These are phyloP conservation scores for Tulasnella sp. DNA, from an alignment of 768 basidiomycete species.

Conservation along the genomic window DNA sequence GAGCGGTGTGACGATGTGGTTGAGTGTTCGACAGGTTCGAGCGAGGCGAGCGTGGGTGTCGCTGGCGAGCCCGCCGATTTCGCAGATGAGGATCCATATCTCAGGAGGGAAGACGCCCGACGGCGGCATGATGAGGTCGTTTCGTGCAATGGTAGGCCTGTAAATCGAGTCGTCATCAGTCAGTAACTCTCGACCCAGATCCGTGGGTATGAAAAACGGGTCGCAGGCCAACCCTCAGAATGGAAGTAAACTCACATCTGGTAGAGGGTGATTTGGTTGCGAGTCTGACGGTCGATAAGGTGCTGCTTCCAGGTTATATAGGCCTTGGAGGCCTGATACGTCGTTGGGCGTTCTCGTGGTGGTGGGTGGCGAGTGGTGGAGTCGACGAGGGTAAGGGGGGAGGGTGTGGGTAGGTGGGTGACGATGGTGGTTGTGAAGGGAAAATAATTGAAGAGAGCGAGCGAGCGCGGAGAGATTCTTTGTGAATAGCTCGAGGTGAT, in stretches of 20 bases:
- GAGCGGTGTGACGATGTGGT: conserved; percentile 10
- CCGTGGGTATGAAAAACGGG: background rate
- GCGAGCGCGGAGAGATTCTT: background rate
- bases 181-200: background rate
- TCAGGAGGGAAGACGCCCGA: conserved; percentile 8
- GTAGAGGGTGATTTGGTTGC: background rate
- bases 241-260: background rate
- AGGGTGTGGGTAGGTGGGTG: too few relatives aligned
- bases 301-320: background rate
- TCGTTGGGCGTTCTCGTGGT: too few relatives aligned
- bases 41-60: background rate
- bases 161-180: background rate
- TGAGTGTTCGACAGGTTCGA: background rate
- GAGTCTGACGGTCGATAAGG: background rate
- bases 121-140: background rate
- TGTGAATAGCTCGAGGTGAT: background rate
- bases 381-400: background rate
- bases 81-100: conserved; percentile 6
- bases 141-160: background rate
- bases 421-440: background rate
- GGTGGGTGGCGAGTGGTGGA: background rate
- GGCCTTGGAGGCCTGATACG: background rate
- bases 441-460: background rate
- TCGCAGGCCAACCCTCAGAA: background rate
- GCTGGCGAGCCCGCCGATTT: background rate